phyloP scores from a whole-genome alignment of 2,329 filamentous ascomycete species.

The Biscogniauxia sp. region DNA sequence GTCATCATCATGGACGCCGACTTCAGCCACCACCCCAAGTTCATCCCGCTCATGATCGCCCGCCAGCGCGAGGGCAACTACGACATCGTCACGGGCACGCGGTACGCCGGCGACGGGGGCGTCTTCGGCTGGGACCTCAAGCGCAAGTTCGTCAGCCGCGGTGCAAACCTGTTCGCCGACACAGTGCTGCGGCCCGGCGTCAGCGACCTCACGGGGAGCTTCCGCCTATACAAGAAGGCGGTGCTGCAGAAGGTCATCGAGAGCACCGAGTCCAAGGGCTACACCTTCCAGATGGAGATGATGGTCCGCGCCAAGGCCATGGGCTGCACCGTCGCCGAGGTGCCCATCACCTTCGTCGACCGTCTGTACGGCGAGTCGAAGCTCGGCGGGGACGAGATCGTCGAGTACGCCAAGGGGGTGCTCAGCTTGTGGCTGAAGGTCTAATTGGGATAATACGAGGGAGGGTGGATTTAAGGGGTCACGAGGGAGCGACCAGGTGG shows the following conservation, averaged over 20 bases:
- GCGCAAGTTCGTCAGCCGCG: conserved; percentile 78
- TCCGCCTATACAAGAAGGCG: conserved; percentile 88
- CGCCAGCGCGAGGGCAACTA: conserved; percentile 75
- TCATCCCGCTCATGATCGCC: conserved; percentile 91
- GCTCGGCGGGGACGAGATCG: conserved; percentile 91
- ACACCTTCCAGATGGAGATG: conserved; percentile 99
- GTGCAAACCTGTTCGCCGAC: conserved; percentile 93
- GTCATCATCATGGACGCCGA: conserved; percentile 99
- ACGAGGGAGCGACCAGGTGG: too few species aligned
- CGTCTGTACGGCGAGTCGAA: conserved; percentile 94
- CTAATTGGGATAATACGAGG: conserved; percentile 35
- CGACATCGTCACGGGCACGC: conserved; percentile 95
- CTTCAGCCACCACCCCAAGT: conserved; percentile 98
- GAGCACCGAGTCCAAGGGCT: conserved; percentile 92
- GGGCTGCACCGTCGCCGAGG: conserved; percentile 91
- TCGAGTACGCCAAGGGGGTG: conserved; percentile 90
- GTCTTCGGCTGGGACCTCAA: conserved; percentile 97
- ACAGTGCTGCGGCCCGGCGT: conserved; percentile 91
- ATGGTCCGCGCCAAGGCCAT: conserved; percentile 96
- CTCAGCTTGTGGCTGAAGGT: conserved; percentile 76
- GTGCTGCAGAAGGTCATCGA: conserved; percentile 88
- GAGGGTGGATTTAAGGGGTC: background rate
- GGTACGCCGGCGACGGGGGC: conserved; percentile 85
- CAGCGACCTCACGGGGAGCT: conserved; percentile 92
- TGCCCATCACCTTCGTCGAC: conserved; percentile 95